Evolutionary conservation across 2,329 filamentous ascomycete genomes (phyloP), one percentile per base, ranked within the genome.

Genomic region (Pyricularia grisea): DNA sequence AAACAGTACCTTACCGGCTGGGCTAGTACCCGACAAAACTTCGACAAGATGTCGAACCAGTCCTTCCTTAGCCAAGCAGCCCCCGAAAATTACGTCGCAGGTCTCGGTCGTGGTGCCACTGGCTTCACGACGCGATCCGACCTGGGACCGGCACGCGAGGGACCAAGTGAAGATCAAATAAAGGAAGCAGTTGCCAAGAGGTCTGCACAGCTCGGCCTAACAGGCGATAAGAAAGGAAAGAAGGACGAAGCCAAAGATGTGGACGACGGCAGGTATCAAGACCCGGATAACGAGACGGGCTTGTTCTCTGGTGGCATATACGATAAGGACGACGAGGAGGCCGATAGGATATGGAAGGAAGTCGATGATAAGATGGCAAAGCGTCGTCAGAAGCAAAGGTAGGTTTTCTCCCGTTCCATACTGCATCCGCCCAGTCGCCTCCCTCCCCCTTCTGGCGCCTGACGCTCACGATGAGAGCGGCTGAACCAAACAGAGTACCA

Each of bases 71-170:
- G 87, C 80, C 93, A 97, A 79, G 90, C 91, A 71, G 91, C 91
- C 69, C 91, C 91, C 14, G 91, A 93, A 75, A 94, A 94, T 79
- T 94, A 94, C 76, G 94, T 99, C 72, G 95, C 95, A 72, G 95
- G 95, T 87, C 89, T 99, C 72, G 95, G 95, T 81, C 92, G 96
- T 85, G 95, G 95, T 81, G 96, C 96, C 27, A 99, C 95, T 9
- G 95, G 96, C 71, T 99, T 99, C 82, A 98, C 95, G 20, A 99
- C 95, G 60, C 89, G 96, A 75, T 98, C 94, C 69, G 95, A 99
- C 85, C 85, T 99, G 70, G 95, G 96, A 70, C 95, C 96, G 67
- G 94, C 94, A 70, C 88, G 94, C 75, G 94, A 98, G 82, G 94
- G 95, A n/a, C 95, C 95, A 65, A 97, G 92, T 71, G 94, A 97